Base-by-base conservation (phyloP, 352 stramenopile species). In the Globisporangium megalacanthum region DNA sequence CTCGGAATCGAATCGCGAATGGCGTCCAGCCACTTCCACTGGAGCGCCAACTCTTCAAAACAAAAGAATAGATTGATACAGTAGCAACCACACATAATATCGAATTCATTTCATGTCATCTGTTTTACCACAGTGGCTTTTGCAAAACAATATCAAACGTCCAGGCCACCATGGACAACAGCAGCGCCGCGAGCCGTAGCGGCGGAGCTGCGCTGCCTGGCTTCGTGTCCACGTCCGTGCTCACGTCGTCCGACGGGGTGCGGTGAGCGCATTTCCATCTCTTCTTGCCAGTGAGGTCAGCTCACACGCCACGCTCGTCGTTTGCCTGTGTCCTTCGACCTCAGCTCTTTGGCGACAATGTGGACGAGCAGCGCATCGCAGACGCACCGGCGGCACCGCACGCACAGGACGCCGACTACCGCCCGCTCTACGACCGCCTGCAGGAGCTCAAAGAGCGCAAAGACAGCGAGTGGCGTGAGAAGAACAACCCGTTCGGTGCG, bases 391-490 rank as follows among this genome's bases (percentile, higher is more conserved):
- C 66, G 15, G 77, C 67, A 10, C 58, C 71, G 1, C 67, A 61
- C 31, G 53, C 60, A 36, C 61, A 81, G 36, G 80, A 87, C 36
- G 62, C 64, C 14, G 72, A 74, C 42, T 92, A 88, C 64, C 84
- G 83, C 35, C 83, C 85, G 25, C 66, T 95, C 36, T 93, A 89
- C 52, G 85, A 95, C 41, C 83, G 83, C 2, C 68, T 95, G 13
- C 79, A 93, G 61, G 83, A 93, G 50, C 75, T 77, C 44, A 81
- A 77, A 22, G 79, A 92, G 31, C 57, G 86, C 55, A 91, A 92
- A 22, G 83, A 95, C 47, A 81, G 75, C 35, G 85, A 93, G n/a
- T 95, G 85, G 85, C 91, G 91, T 60, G 79, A 92, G 60, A 93
- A 95, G 66, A 84, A 95, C 63, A 95, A 95, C 48, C 83, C 85